Evolutionary conservation across 176 grass and related monocot species (phyloP), one percentile per base, ranked within the genome.

Genomic region (Elymus sibiricus): DNA sequence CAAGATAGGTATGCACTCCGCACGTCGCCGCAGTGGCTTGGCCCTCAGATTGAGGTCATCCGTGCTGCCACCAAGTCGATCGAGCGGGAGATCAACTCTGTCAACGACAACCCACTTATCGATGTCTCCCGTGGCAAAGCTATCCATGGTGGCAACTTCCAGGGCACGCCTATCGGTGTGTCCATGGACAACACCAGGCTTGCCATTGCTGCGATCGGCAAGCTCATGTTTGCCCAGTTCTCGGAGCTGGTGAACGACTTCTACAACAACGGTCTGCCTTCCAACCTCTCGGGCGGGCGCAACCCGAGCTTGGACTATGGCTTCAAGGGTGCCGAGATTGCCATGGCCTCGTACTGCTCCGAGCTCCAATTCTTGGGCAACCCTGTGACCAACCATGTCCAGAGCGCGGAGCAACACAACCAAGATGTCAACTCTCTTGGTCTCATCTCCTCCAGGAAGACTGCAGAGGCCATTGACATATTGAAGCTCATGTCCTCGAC

Each of bases 371-470:
- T 95, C 83, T 68, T 98, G 22, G 95, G 46, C 40, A 98, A 98
- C 79, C 95, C 95, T 0, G 95, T 98, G 11, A 98, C 93, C 51
- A 95, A 91, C 85, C 93, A 98, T 47, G 95, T 98, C 24, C 95
- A 98, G 88, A 97, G 95, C 67, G 95, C 95, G 6, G 92, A 97
- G 92, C 95, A 97, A 64, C 95, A 97, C 79, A 97, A 93, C 82
- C 95, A 97, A 72, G 92, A 97, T 29, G 95, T 97, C 15, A 97
- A 97, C 92, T 97, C 95, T 3, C 84, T 97, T 1, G 95, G 95
- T 13, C 86, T 97, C 80, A 91, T 97, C 90, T 97, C 95, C 2
- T 87, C 95, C 3, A 76, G 95, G 59, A 98, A 98, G 85, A 98
- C 93, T 0, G 93, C 76, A 6, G 95, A 98, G 83, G 95, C 95